Conservation (phyloP, 2,329 filamentous ascomycete species). For the Cladosporium velox region DNA sequence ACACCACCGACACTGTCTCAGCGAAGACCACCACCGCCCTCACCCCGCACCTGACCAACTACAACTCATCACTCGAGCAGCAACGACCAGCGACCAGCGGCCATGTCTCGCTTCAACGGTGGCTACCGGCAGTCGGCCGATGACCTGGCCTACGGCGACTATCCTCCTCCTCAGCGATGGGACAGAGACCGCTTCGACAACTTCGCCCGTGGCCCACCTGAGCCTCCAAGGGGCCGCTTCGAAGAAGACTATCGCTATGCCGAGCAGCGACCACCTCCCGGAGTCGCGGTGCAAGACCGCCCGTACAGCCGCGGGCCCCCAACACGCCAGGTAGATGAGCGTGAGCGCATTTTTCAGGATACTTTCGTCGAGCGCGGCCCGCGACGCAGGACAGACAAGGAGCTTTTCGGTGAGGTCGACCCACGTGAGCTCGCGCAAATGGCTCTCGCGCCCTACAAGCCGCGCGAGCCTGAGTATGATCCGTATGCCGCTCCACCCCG, state of each 20-base stretch:
- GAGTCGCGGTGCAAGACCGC: constrained; percentile 47
- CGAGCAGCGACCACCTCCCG: constrained; percentile 43
- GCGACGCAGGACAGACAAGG: constrained; percentile 42
- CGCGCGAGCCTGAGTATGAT: constrained; percentile 50
- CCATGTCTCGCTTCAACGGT: constrained; percentile 31
- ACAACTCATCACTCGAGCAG: neutral
- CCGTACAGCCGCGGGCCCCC: constrained; percentile 36
- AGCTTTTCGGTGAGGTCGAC: constrained; percentile 51
- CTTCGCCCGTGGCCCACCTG: constrained; percentile 39
- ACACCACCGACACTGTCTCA: constrained; percentile 3
- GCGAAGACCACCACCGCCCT: neutral
- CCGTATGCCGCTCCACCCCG: constrained; percentile 53
- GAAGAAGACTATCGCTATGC: constrained; percentile 48
- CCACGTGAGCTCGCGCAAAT: constrained; percentile 52
- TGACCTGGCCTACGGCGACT: constrained; percentile 46
- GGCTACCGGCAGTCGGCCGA: constrained; percentile 39
- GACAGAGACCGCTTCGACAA: constrained; percentile 54
- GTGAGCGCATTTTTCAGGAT: constrained; percentile 54
- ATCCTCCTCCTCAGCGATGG: constrained; percentile 46
- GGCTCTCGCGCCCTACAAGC: constrained; percentile 58
- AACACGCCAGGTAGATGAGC: constrained; percentile 38
- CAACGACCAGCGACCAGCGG: constrained; percentile 15
- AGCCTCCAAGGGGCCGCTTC: constrained; percentile 36
- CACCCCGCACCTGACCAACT: constrained; percentile 9
- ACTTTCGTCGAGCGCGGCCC: constrained; percentile 20